phyloP scores from a whole-genome alignment of 2,329 filamentous ascomycete species.

The Colletotrichum gloeosporioides region DNA sequence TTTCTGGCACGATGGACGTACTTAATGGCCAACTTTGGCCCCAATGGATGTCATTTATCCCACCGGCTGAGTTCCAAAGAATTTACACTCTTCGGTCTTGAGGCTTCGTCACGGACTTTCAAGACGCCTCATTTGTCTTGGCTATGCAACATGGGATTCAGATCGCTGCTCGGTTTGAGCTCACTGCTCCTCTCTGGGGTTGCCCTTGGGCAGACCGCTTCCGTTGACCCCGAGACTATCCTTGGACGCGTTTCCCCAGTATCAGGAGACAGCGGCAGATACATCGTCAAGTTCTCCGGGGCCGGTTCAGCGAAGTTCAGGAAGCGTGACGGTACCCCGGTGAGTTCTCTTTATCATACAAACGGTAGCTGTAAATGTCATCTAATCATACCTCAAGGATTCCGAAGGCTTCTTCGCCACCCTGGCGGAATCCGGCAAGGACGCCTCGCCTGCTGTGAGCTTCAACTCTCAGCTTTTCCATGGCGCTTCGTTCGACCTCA shows the following conservation, averaged over 20 bases:
- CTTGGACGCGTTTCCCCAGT: neutral
- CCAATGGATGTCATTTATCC: neutral
- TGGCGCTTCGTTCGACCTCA: slow-evolving; percentile 10
- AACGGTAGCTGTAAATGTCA: neutral
- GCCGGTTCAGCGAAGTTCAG: neutral
- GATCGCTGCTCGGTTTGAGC: neutral
- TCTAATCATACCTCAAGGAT: neutral
- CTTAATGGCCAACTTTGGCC: neutral
- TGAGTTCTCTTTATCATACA: neutral
- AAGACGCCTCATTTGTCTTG: neutral
- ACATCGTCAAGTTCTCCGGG: neutral
- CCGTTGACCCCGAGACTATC: neutral
- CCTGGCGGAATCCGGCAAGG: neutral
- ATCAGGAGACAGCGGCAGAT: neutral
- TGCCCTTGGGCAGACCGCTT: neutral
- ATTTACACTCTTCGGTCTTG: neutral
- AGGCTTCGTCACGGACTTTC: neutral
- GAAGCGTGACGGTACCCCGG: neutral
- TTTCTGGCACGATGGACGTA: neutral
- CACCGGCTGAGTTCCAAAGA: neutral
- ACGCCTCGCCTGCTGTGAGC: neutral
- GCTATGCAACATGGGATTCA: neutral
- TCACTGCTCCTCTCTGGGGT: neutral
- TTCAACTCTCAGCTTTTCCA: slow-evolving; percentile 15
- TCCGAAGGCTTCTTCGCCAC: neutral